phyloP scores from a whole-genome alignment of 1,284 basidiomycete species.

The Pseudozyma thailandica region DNA sequence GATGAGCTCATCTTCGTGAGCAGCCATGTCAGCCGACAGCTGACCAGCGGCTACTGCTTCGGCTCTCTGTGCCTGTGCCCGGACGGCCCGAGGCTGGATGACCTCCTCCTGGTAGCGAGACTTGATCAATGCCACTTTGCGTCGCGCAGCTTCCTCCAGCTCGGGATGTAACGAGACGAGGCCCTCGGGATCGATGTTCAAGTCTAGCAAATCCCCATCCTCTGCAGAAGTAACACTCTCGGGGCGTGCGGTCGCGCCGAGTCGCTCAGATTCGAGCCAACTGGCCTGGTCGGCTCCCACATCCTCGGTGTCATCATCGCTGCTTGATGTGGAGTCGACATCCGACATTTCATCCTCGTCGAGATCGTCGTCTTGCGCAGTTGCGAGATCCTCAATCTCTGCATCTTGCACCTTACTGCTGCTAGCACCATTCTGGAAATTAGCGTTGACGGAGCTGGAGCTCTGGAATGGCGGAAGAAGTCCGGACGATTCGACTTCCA shows the following conservation, averaged over 20 bases:
- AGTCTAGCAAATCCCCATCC: constrained; percentile 48
- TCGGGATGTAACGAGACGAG: constrained; percentile 63
- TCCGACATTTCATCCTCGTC: constrained; percentile 47
- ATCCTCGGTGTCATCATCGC: constrained; percentile 39
- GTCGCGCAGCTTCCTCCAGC: constrained; percentile 59
- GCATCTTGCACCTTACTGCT: constrained; percentile 20
- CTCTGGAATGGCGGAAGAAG: constrained; percentile 36
- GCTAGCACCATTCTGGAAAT: constrained; percentile 6
- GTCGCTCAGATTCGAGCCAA: constrained; percentile 44
- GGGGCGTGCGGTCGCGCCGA: constrained; percentile 28
- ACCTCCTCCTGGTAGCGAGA: constrained; percentile 57
- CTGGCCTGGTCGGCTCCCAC: constrained; percentile 18
- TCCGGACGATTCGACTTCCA: constrained; percentile 43
- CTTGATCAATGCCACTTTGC: constrained; percentile 57
- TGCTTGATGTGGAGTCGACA: constrained; percentile 41
- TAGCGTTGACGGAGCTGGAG: constrained; percentile 18
- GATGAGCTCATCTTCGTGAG: constrained; percentile 64
- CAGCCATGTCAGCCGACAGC: constrained; percentile 56
- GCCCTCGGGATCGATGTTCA: constrained; percentile 63
- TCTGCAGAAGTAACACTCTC: constrained; percentile 54
- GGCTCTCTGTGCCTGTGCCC: constrained; percentile 53
- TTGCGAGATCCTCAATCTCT: constrained; percentile 27
- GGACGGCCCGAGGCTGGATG: constrained; percentile 50
- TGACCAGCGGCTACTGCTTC: constrained; percentile 56
- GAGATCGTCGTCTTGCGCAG: constrained; percentile 11